Conservation (phyloP, 192 early-diverging fungal species). For the Linderina pennispora region DNA sequence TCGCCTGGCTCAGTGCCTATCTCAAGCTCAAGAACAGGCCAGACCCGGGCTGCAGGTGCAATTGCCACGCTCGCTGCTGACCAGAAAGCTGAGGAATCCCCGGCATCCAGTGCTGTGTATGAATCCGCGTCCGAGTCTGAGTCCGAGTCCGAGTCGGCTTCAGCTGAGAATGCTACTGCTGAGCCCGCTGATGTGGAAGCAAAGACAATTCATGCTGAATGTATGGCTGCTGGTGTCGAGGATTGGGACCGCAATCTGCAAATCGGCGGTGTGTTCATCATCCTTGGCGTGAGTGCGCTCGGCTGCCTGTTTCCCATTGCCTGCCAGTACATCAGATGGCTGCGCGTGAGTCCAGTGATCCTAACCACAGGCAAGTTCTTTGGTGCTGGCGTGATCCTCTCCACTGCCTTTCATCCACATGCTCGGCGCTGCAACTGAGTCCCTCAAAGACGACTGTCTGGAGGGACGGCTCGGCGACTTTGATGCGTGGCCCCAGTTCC, state of each 20-base stretch:
- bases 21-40: too few species aligned
- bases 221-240: constrained; percentile 25
- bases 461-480: constrained; percentile 46
- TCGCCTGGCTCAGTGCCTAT: too few species aligned
- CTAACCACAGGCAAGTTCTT: constrained; percentile 50
- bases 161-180: too few species aligned
- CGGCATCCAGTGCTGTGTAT: too few species aligned
- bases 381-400: constrained; percentile 65
- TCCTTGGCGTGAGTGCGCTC: constrained; percentile 45
- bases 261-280: constrained; percentile 50
- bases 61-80: too few species aligned
- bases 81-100: too few species aligned
- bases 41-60: too few species aligned
- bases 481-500: constrained; percentile 48
- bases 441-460: constrained; percentile 54
- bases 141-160: too few species aligned
- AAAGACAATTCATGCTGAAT: too few species aligned
- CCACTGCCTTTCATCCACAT: constrained; percentile 77
- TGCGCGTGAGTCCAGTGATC: constrained; percentile 16
- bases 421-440: constrained; percentile 53
- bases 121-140: too few species aligned
- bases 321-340: constrained; percentile 25
- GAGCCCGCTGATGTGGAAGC: too few species aligned
- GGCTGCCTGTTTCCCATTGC: constrained; percentile 53
- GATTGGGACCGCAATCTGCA: constrained; percentile 46